These are phyloP conservation scores for Termitomyces sp. DNA, from an alignment of 768 basidiomycete species.

Conservation along the genomic window DNA sequence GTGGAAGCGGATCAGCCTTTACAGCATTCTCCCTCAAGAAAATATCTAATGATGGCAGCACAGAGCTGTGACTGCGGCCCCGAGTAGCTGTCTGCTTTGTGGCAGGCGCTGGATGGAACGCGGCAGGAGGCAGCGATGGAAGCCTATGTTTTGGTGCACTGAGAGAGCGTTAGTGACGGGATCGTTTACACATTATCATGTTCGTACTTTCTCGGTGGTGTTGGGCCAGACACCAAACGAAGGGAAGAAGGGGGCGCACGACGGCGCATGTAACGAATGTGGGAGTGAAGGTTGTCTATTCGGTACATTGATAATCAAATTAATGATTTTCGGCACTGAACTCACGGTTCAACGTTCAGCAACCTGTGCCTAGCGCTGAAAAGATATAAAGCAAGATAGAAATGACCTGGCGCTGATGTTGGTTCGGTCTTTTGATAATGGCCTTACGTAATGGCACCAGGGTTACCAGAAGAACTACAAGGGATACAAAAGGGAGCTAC, in stretches of 20 bases:
- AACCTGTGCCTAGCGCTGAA: conserved; percentile 13
- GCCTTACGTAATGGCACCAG: conserved; percentile 4
- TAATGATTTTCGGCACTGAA: not conserved
- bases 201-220: conserved; percentile 48
- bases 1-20: conserved; percentile 12
- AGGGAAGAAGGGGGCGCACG: conserved; percentile 66
- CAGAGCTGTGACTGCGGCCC: conserved; percentile 9
- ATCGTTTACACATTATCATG: not conserved
- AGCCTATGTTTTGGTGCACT: conserved; percentile 58
- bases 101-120: conserved; percentile 29
- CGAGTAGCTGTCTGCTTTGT: conserved; percentile 13
- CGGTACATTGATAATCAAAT: not conserved
- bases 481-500: conserved; percentile 12
- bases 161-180: conserved; percentile 9
- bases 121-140: conserved; percentile 60
- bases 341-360: conserved; percentile 11
- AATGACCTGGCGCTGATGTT: not conserved
- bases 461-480: not conserved
- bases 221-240: conserved; percentile 54
- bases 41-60: conserved; percentile 9
- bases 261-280: conserved; percentile 47
- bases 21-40: not conserved
- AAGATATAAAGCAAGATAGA: not conserved
- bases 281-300: not conserved
- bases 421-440: not conserved